Evolutionary conservation across 2,329 filamentous ascomycete genomes (phyloP).

Genomic region (Zymoseptoria crescenta): DNA sequence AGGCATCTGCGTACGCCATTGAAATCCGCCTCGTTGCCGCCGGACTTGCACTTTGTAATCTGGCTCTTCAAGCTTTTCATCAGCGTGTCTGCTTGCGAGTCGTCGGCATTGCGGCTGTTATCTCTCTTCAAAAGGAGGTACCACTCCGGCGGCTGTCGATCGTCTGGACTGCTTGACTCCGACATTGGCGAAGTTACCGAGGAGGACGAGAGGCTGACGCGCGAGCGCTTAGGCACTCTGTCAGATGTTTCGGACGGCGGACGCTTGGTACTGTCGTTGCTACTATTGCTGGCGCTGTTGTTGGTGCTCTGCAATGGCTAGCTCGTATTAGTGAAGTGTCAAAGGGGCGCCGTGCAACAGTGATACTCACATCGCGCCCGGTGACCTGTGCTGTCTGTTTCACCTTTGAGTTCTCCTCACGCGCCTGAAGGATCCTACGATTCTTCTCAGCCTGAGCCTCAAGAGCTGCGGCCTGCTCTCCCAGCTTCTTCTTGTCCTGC

Average conservation of each 20-base stretch:
- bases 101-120: constrained; percentile 2
- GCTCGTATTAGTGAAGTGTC: too few relatives aligned
- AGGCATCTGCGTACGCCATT: constrained; percentile 31
- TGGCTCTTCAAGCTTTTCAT: constrained; percentile 5
- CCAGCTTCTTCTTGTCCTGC: not conserved
- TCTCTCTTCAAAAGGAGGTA: not conserved
- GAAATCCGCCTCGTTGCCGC: constrained; percentile 10
- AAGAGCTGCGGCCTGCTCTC: not conserved
- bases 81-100: constrained; percentile 5
- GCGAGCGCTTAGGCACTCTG: not conserved
- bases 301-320: not conserved
- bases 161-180: not conserved
- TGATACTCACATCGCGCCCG: too few relatives aligned
- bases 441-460: not conserved
- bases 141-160: not conserved
- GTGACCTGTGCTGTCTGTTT: not conserved
- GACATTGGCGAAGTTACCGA: not conserved
- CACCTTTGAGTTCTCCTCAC: not conserved
- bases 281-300: not conserved
- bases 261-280: not conserved
- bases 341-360: too few relatives aligned
- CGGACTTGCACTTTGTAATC: constrained; percentile 4
- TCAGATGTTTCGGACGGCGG: not conserved
- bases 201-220: not conserved
- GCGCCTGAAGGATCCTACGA: not conserved